A percentile compares a stretch with the other conserved stretches of the same genome.
These are phyloP conservation scores for Cephaloascus fragrans DNA, from an alignment of 805 yeast species.

Conservation along the genomic window DNA sequence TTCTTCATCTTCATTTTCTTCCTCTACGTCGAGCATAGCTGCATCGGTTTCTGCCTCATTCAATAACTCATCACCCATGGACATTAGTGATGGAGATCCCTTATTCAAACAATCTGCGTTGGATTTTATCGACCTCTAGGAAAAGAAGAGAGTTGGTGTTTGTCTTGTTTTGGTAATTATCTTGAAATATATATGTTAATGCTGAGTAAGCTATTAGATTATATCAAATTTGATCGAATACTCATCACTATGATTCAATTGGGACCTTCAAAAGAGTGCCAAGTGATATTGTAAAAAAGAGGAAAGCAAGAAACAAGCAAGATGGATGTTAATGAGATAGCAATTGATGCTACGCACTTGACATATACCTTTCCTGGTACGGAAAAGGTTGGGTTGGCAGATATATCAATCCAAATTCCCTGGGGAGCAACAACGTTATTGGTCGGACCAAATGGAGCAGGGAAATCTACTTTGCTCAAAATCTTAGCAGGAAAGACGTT, in stretches of 20 bases:
- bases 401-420: slow-evolving; percentile 52
- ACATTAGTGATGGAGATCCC: not conserved
- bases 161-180: too few species aligned
- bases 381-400: slow-evolving; percentile 54
- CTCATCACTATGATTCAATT: too few species aligned
- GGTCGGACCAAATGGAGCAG: slow-evolving; percentile 96
- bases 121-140: too few species aligned
- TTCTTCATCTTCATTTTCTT: slow-evolving; percentile 7
- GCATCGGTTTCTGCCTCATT: slow-evolving; percentile 10
- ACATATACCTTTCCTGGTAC: slow-evolving; percentile 59
- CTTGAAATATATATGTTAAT: too few species aligned
- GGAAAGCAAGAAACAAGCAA: too few species aligned
- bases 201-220: too few species aligned
- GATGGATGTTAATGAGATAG: too few species aligned
- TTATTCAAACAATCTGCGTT: not conserved
- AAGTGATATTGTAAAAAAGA: too few species aligned
- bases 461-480: slow-evolving; percentile 81
- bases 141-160: not conserved
- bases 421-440: slow-evolving; percentile 70
- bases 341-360: slow-evolving; percentile 56
- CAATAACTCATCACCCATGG: slow-evolving; percentile 19
- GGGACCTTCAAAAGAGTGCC: too few species aligned
- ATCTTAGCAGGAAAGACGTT: slow-evolving; percentile 88
- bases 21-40: slow-evolving; percentile 8
- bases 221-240: too few species aligned